Percentiles rank a stretch among this genome's conserved stretches.
These are phyloP conservation scores for Fomitopsis serialis DNA, from an alignment of 768 basidiomycete genomes.

Conservation along the genomic window DNA sequence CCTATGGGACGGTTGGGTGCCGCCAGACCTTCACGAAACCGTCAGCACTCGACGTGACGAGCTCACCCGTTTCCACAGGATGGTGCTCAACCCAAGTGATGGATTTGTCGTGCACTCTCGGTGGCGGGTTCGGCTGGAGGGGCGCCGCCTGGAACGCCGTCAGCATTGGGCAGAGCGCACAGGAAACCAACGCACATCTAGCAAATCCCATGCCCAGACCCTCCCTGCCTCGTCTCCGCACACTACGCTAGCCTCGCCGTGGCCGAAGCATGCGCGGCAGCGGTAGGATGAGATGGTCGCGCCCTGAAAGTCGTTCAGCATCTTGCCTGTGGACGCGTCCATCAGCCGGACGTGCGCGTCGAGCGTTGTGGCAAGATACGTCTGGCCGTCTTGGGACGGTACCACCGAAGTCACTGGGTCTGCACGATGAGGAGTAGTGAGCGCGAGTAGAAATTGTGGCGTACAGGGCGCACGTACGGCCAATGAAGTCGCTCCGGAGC, in stretches of 20 bases:
- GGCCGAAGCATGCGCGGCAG: conserved; percentile 76
- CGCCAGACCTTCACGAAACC: conserved; percentile 88
- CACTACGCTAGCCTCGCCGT: conserved; percentile 75
- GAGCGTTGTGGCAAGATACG: conserved; percentile 76
- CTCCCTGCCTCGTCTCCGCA: conserved; percentile 88
- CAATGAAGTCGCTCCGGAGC: conserved; percentile 83
- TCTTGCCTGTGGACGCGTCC: conserved; percentile 75
- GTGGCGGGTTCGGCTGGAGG: conserved; percentile 68
- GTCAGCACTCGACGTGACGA: conserved; percentile 88
- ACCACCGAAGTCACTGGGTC: conserved; percentile 85
- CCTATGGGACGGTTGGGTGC: background rate
- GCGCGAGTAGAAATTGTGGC: background rate
- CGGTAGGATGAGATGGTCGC: conserved; percentile 74
- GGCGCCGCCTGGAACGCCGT: conserved; percentile 51
- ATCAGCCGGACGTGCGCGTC: conserved; percentile 85
- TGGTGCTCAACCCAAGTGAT: conserved; percentile 93
- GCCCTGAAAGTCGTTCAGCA: conserved; percentile 81
- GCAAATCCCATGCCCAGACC: conserved; percentile 91
- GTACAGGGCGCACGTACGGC: conserved; percentile 52
- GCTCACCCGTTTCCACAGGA: conserved; percentile 72
- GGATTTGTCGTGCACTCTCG: conserved; percentile 73
- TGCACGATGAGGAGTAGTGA: conserved; percentile 26
- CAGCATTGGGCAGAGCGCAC: conserved; percentile 5
- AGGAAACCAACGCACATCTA: conserved; percentile 60
- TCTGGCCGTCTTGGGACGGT: conserved; percentile 74